These are phyloP conservation scores for Copromyces sp. DNA, from an alignment of 495 filamentous ascomycete species.

Conservation along the genomic window DNA sequence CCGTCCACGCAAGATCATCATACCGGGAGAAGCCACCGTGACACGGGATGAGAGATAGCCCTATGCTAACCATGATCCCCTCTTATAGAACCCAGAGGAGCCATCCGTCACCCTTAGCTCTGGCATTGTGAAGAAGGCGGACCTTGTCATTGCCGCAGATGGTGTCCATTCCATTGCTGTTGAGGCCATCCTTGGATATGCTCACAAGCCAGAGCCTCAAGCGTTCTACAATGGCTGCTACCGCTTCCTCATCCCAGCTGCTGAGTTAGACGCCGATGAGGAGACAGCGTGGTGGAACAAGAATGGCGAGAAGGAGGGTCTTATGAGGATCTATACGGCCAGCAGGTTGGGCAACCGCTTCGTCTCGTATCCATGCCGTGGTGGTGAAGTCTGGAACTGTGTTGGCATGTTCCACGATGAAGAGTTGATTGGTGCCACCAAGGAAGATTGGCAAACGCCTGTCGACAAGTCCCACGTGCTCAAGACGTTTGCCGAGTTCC, in stretches of 20 bases:
- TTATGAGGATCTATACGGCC: conserved; percentile 19
- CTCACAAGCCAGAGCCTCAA: conserved; percentile 17
- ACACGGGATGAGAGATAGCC: background rate
- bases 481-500: conserved; percentile 13
- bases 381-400: conserved; percentile 34
- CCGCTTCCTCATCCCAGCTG: conserved; percentile 33
- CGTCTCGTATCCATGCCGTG: conserved; percentile 38
- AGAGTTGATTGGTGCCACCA: conserved; percentile 7
- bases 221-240: conserved; percentile 30
- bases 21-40: background rate
- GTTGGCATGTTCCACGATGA: conserved; percentile 31
- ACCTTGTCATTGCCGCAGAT: conserved; percentile 42
- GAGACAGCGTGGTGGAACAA: conserved; percentile 24
- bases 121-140: conserved; percentile 23
- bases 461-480: conserved; percentile 21
- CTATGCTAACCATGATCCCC: background rate
- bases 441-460: conserved; percentile 23
- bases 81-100: conserved; percentile 24
- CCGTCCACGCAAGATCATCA: conserved; percentile 2
- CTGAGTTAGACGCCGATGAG: conserved; percentile 25
- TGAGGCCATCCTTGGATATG: conserved; percentile 14
- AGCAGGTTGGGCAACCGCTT: conserved; percentile 24
- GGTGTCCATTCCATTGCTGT: conserved; percentile 34
- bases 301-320: conserved; percentile 17
- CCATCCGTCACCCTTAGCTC: conserved; percentile 29